Evolutionary conservation across 116 monocot genomes (phyloP).

Genomic region (Trichopus zeylanicus): DNA sequence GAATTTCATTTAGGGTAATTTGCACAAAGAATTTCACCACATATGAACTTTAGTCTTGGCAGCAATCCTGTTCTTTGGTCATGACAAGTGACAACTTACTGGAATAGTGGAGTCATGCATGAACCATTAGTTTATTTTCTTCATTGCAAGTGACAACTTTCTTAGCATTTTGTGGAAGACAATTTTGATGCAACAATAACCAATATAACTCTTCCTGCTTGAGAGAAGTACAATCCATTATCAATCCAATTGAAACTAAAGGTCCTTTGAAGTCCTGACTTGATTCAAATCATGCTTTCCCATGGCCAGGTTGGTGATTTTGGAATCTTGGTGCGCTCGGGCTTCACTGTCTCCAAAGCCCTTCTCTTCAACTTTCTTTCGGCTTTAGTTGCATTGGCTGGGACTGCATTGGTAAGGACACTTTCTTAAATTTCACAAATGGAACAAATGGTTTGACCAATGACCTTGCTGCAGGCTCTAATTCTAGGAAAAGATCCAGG

Average conservation of each 20-base stretch:
- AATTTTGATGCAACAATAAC: too few species aligned
- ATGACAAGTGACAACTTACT: too few species aligned
- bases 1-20: too few species aligned
- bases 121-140: too few species aligned
- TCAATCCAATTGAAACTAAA: neutral
- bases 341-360: conserved; percentile 81
- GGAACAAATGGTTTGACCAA: neutral
- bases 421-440: too few species aligned
- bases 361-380: conserved; percentile 91
- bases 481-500: conserved; percentile 94
- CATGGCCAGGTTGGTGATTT: conserved; percentile 84
- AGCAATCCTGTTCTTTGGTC: too few species aligned
- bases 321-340: conserved; percentile 92
- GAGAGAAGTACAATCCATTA: neutral
- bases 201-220: too few species aligned
- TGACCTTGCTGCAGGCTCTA: conserved; percentile 47
- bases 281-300: neutral
- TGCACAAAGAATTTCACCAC: too few species aligned
- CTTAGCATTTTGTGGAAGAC: too few species aligned
- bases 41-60: too few species aligned
- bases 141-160: too few species aligned
- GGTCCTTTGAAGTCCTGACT: neutral
- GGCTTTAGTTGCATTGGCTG: conserved; percentile 75
- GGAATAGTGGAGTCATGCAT: too few species aligned
- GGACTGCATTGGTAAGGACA: conserved; percentile 77